Evolutionary conservation across 257 asterid species (phyloP).

Genomic region (Solanum chaucha): DNA sequence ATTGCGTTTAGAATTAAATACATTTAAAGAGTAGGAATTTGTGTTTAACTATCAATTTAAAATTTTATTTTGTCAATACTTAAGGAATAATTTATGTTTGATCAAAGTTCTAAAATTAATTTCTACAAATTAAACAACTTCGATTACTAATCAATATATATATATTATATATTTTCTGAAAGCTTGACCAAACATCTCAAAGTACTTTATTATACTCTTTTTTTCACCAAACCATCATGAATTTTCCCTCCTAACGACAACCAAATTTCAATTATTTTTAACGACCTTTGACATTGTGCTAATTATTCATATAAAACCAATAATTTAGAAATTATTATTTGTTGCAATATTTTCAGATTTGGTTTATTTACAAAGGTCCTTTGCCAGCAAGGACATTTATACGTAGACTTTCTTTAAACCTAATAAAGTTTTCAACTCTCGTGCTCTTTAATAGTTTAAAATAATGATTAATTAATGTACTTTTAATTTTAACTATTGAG

Average conservation of each 20-base stretch:
- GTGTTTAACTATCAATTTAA: background rate
- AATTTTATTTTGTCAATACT: background rate
- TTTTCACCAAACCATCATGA: conserved; percentile 11
- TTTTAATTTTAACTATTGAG: background rate
- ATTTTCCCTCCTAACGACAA: background rate
- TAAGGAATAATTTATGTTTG: background rate
- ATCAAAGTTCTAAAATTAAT: background rate
- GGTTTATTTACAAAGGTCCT: background rate
- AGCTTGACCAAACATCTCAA: background rate
- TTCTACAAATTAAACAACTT: background rate
- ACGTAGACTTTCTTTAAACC: background rate
- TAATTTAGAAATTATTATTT: background rate
- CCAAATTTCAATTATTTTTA: conserved; percentile 4
- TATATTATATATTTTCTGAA: background rate
- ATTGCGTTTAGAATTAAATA: background rate
- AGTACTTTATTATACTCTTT: background rate
- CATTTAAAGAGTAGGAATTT: background rate
- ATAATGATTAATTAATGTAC: background rate
- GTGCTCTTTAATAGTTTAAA: background rate
- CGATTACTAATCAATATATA: background rate
- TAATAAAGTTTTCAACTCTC: background rate
- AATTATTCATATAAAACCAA: background rate
- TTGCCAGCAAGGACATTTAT: background rate
- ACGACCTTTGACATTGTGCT: conserved; percentile 10
- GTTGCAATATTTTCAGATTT: background rate